Evolutionary conservation across 768 basidiomycete species (phyloP), one percentile per base, ranked within the genome.

Genomic region (Nidularia pulvinata): DNA sequence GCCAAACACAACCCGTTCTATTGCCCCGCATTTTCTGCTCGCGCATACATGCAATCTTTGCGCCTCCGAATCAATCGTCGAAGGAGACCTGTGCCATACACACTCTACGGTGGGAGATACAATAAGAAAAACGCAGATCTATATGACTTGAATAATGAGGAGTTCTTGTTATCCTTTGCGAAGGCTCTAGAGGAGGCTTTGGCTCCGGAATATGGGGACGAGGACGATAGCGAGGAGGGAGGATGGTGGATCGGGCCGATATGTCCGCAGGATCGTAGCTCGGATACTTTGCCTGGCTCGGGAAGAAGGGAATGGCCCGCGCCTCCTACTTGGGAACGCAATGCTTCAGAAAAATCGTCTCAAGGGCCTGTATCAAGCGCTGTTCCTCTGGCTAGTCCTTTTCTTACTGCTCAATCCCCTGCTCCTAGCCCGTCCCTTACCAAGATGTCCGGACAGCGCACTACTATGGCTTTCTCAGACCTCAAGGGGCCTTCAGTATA

Each of bases 1-100:
- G 62, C 72, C n/a, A 68, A 79, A 30, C 85, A 86, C 53, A 85
- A 86, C 53, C 83, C 84, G 5, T 70, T 80, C 43, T 85, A 85
- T 65, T 85, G 84, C 55, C 82, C 84, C 11, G 59, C 71, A 22
- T 53, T 83, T 7, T 67, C 80, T 50, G 77, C 81, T 9, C 65
- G 71, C 48, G 62, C 70, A 32, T 85, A 78, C 61, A 66, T 84
- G 52, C 64, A 74, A 50, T 72, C 68, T 49, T 65, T 85, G 25
- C 77, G 76, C n/a, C 68, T 46, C 33, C 13, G 32, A 32, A 14
- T 50, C 11, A 22, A 34, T 19, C 49, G 36, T 30, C 19, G 19
- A 19, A 19, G 19, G 19, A 19, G 19, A 19, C 19, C 19, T 19
- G 19, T 19, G 19, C 19, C 19, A 19, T 19, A 19, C 19, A 19